phyloP scores from a whole-genome alignment of 495 filamentous ascomycete genomes.

The Talaromyces trachyspermus region DNA sequence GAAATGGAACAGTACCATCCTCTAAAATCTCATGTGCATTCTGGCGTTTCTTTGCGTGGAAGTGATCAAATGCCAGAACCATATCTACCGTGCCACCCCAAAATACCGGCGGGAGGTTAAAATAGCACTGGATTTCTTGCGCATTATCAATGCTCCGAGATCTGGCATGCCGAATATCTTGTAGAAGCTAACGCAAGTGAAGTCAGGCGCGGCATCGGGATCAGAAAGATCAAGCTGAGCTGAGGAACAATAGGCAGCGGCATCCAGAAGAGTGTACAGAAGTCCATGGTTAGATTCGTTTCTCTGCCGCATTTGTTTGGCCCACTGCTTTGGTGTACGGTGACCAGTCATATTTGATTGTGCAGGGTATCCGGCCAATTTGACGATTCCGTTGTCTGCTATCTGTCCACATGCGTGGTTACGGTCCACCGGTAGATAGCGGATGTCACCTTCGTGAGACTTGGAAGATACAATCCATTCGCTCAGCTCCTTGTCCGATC shows the following conservation, averaged over 20 bases:
- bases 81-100: conserved; percentile 73
- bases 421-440: conserved; percentile 17
- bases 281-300: conserved; percentile 29
- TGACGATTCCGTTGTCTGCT: conserved; percentile 22
- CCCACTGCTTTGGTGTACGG: conserved; percentile 57
- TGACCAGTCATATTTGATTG: conserved; percentile 76
- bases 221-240: conserved; percentile 55
- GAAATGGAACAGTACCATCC: conserved; percentile 75
- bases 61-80: conserved; percentile 53
- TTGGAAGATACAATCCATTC: conserved; percentile 44
- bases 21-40: conserved; percentile 61
- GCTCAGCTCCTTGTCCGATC: conserved; percentile 57
- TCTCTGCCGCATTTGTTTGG: conserved; percentile 40
- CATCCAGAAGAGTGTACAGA: conserved; percentile 62
- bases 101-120: conserved; percentile 62
- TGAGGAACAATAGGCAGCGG: conserved; percentile 65
- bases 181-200: conserved; percentile 65
- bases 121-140: conserved; percentile 53
- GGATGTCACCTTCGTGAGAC: background rate
- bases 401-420: conserved; percentile 1
- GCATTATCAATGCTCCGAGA: conserved; percentile 62
- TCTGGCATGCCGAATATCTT: conserved; percentile 82
- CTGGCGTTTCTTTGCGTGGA: conserved; percentile 54
- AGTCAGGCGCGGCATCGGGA: conserved; percentile 57
- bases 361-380: conserved; percentile 68